Base-by-base conservation (phyloP, 2,329 filamentous ascomycete genomes). In the Cadophora gregata region DNA sequence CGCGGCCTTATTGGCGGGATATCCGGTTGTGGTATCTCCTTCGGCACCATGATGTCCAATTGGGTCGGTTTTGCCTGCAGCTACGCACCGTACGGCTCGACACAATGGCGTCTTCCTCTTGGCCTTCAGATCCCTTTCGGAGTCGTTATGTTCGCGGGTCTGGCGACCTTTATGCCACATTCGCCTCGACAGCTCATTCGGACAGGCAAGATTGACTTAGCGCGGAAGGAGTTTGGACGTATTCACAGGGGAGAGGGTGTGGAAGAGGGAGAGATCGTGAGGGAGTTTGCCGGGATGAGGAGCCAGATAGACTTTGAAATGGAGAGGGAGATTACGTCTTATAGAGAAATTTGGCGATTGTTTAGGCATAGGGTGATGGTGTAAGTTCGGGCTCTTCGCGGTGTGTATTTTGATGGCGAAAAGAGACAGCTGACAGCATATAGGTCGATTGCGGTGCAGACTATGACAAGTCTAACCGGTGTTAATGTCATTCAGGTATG, bases 51-150 rank as follows among this genome's bases (percentile, higher is more conserved):
- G 83, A 77, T 79, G 69, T 84, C 83, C 4, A 87, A 87, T 72
- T 87, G 85, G 85, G 80, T 86, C 4, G 85, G 85, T 3, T 86
- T 83, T 69, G 84, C 83, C 0, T 85, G 84, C 67, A 80, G 81
- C 24, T 86, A 81, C 63, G 83, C 84, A 0, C 79, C 84, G 0
- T 85, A 86, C 65, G 85, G 85, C 0, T 72, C 80, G 4, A 74
- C 81, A 0, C 85, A 87, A 72, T 87, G 85, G 85, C 80, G 85
- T 12, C 76, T 87, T 0, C 85, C 85, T 0, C 79, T 87, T 3
- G 84, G 78, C 0, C 80, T 86, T 29, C 85, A 87, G 73, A 82
- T 86, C 12, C 84, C 85, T 0, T 87, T 83, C 82, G 84, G 84
- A 2, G 72, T 87, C 4, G 78, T 87, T 51, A 77, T 87, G 76